Percentiles rank a stretch among this genome's conserved stretches.
Evolutionary conservation across 2,329 filamentous ascomycete genomes (phyloP).

Genomic region (Penicillium freii): DNA sequence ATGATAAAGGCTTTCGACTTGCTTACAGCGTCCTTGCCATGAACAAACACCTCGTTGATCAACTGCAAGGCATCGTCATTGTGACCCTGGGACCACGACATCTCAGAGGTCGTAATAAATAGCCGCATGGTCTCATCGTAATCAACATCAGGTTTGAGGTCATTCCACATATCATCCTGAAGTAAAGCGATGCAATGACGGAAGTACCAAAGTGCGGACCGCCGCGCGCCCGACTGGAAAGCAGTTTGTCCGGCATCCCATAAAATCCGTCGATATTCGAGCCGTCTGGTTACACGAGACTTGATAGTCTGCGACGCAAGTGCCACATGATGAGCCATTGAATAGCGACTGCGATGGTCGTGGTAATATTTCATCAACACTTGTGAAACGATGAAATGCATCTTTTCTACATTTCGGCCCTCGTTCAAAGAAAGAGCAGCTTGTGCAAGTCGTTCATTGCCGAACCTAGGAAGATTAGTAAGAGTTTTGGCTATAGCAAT

Average conservation of each 20-base stretch:
- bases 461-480: conserved; percentile 56
- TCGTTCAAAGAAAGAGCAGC: conserved; percentile 70
- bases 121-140: conserved; percentile 84
- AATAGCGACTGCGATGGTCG: conserved; percentile 65
- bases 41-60: conserved; percentile 67
- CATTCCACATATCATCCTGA: conserved; percentile 75
- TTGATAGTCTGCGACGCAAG: conserved; percentile 74
- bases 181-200: conserved; percentile 73
- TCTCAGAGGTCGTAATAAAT: conserved; percentile 76
- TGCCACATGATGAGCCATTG: conserved; percentile 77
- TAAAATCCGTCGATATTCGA: conserved; percentile 70
- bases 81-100: conserved; percentile 74
- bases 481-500: conserved; percentile 1
- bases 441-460: conserved; percentile 81
- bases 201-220: conserved; percentile 81
- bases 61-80: conserved; percentile 65
- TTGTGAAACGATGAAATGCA: conserved; percentile 88
- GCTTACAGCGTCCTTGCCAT: conserved; percentile 70
- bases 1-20: conserved; percentile 82
- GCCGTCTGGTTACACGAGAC: conserved; percentile 57
- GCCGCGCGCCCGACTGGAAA: conserved; percentile 76
- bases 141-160: conserved; percentile 66
- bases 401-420: conserved; percentile 65
- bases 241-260: conserved; percentile 76
- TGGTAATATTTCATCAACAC: conserved; percentile 71